Conservation (phyloP, 2,329 filamentous ascomycete species). For the Zymoseptoria tritici region DNA sequence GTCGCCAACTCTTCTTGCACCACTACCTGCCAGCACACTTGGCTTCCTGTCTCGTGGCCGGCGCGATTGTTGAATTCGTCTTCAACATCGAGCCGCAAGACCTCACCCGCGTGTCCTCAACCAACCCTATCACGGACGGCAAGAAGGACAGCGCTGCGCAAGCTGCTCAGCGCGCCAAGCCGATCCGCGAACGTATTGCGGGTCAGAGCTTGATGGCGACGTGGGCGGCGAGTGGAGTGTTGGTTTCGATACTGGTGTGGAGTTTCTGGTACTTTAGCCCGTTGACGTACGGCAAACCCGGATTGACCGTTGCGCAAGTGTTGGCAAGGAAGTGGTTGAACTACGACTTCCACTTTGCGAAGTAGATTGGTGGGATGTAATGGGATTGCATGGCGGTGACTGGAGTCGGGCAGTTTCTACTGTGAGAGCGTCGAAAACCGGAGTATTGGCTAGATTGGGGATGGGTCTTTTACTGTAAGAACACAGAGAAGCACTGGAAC, state of each 20-base stretch:
- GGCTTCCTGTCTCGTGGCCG: slow-evolving; percentile 81
- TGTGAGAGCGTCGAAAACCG: background rate
- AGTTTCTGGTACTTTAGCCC: slow-evolving; percentile 93
- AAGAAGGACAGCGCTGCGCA: slow-evolving; percentile 30
- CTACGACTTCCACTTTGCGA: slow-evolving; percentile 97
- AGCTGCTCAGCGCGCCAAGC: slow-evolving; percentile 53
- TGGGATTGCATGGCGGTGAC: background rate
- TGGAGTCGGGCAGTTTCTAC: background rate
- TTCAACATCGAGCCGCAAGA: slow-evolving; percentile 78
- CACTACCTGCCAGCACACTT: slow-evolving; percentile 95
- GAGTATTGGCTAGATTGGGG: background rate
- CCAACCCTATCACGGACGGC: slow-evolving; percentile 31
- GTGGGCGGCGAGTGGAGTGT: slow-evolving; percentile 70
- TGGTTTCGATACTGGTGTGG: slow-evolving; percentile 61
- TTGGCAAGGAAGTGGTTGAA: slow-evolving; percentile 86
- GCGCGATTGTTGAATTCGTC: slow-evolving; percentile 87
- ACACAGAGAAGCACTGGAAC: background rate
- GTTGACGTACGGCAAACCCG: slow-evolving; percentile 89
- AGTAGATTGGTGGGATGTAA: slow-evolving; percentile 49
- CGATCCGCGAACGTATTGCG: slow-evolving; percentile 74
- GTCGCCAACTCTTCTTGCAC: slow-evolving; percentile 93
- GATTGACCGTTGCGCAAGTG: slow-evolving; percentile 71
- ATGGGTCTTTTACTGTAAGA: background rate
- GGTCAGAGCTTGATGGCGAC: slow-evolving; percentile 67
- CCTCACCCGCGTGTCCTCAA: slow-evolving; percentile 43